Base-by-base conservation (phyloP, 2,329 filamentous ascomycete genomes). In the Colletotrichum sojae region DNA sequence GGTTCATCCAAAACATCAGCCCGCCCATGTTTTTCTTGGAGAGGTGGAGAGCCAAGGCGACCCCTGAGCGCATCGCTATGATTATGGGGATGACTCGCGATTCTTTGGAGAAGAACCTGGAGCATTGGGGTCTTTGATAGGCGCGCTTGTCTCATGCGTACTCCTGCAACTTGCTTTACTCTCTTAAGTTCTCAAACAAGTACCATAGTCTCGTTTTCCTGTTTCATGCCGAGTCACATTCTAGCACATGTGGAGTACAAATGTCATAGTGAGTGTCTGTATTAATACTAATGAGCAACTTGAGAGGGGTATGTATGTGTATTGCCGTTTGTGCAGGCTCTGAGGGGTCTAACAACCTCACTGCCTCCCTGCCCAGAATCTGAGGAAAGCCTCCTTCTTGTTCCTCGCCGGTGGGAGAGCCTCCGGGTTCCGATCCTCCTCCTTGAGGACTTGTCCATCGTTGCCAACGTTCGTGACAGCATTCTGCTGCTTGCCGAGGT, bases 331-430 rank as follows among this genome's bases (percentile, higher is more conserved):
- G 1, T 10, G 8, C 8, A 36, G 31, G 31, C 10, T 36, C 31
- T 36, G 8, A 10, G 31, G 31, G 8, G 31, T 3, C 10, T 36
- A 16, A 18, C 5, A 8, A 46, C 16, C 16, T 64, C n/a, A 64
- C 27, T 45, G 22, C 4, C 16, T 36, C 6, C 49, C 49, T 2
- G 75, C 73, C 75, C 75, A 77, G 60, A 76, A 76, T n/a, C 73
- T 68, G 36, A 78, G 46, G 52, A 76, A 75, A 10, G 71, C 73
- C 66, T 75, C 73, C 45, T 73, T 77, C 62, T 67, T 74, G 49
- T 64, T 65, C 39, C 70, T 73, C 2, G 74, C 43, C 6, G 68
- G 64, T 2, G 73, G 68, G 9, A 73, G 39, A 25, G 52, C 9
- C 54, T 70, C 57, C 0, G 61, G 56, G 39, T 71, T 65, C 5